These are phyloP conservation scores for Hortiboletus flavorubellus DNA, from an alignment of 768 basidiomycete species.

Conservation along the genomic window DNA sequence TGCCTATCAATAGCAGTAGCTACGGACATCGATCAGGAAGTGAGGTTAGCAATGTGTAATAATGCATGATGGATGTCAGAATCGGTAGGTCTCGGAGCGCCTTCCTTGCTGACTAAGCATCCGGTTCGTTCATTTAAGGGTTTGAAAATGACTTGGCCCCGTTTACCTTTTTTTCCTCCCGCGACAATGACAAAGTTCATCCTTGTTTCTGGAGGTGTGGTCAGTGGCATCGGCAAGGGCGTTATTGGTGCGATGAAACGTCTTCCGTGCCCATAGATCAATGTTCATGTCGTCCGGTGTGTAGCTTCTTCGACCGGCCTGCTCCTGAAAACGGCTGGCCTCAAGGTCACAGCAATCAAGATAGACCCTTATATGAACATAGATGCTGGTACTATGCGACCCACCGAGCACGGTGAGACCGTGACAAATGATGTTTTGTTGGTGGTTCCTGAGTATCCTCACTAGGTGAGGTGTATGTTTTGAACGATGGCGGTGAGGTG, in stretches of 20 bases:
- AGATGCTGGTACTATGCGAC: conserved; percentile 98
- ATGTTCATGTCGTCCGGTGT: conserved; percentile 22
- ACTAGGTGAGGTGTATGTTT: conserved; percentile 91
- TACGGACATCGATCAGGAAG: background rate
- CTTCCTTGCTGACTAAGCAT: conserved; percentile 15
- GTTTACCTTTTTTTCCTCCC: conserved; percentile 2
- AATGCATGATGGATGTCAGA: background rate
- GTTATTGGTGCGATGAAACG: conserved; percentile 76
- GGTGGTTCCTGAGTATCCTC: conserved; percentile 20
- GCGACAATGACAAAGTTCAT: conserved; percentile 89
- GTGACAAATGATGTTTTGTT: conserved; percentile 2
- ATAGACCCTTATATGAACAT: conserved; percentile 99
- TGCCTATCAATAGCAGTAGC: background rate
- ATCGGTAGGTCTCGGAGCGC: background rate
- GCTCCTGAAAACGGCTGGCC: conserved; percentile 88
- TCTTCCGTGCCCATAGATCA: conserved; percentile 11
- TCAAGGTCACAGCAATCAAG: conserved; percentile 98
- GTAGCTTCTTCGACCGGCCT: conserved; percentile 95
- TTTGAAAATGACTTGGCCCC: background rate
- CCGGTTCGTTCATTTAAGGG: background rate
- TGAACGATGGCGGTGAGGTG: conserved; percentile 98
- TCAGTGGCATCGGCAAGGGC: conserved; percentile 98
- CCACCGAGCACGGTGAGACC: conserved; percentile 90
- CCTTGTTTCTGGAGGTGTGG: conserved; percentile 93
- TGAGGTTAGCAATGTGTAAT: background rate